Percentiles rank a stretch among this genome's conserved stretches.
Conservation (phyloP, 2,329 filamentous ascomycete genomes). For the Volutella citrinella region DNA sequence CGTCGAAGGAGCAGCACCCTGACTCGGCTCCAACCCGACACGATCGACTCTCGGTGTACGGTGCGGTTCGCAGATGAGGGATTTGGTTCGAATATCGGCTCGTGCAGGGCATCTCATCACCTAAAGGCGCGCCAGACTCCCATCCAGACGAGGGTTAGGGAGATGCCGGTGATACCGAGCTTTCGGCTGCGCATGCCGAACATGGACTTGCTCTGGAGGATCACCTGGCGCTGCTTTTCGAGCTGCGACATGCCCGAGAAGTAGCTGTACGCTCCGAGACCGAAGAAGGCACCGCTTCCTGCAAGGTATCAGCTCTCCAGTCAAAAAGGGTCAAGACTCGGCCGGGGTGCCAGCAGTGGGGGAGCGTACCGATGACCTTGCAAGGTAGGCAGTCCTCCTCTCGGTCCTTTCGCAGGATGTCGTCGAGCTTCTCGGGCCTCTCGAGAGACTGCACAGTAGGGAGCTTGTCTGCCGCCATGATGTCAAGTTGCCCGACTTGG, state of each 20-base stretch:
- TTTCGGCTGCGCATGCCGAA: conserved; percentile 71
- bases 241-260: conserved; percentile 71
- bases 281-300: conserved; percentile 75
- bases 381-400: conserved; percentile 69
- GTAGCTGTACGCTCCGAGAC: conserved; percentile 75
- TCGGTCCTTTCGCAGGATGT: conserved; percentile 52
- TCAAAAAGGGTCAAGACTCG: too few relatives aligned
- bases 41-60: too few relatives aligned
- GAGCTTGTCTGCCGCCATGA: conserved; percentile 39
- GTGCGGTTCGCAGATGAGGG: too few relatives aligned
- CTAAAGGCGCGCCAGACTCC: conserved; percentile 67
- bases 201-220: conserved; percentile 65
- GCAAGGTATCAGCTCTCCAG: conserved; percentile 14
- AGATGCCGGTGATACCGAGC: conserved; percentile 65
- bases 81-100: too few relatives aligned
- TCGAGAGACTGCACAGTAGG: conserved; percentile 53
- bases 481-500: conserved; percentile 5
- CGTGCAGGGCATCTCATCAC: too few relatives aligned
- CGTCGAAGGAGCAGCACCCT: too few relatives aligned
- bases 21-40: too few relatives aligned
- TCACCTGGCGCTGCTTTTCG: conserved; percentile 60
- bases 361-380: conserved; percentile 64
- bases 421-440: conserved; percentile 60
- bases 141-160: conserved; percentile 64
- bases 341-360: too few relatives aligned